Conservation (phyloP, 176 grass and related monocot genomes). For the Cocos nucifera region DNA sequence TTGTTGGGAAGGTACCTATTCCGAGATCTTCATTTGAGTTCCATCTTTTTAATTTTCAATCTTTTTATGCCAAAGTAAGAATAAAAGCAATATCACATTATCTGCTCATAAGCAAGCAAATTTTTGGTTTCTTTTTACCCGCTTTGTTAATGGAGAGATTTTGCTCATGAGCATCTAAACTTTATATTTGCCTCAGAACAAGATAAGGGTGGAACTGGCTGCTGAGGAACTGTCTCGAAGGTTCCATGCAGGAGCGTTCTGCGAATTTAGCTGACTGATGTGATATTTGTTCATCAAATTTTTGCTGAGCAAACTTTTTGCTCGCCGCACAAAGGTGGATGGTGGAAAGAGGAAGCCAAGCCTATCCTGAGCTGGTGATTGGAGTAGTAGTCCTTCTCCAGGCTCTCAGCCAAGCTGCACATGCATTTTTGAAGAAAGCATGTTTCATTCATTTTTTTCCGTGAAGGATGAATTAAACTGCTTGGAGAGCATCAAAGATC, state of each 20-base stretch:
- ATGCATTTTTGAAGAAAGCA: too few relatives aligned
- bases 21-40: neutral
- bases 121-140: neutral
- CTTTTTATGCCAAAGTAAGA: neutral
- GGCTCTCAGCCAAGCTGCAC: too few relatives aligned
- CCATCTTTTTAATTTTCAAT: too few relatives aligned
- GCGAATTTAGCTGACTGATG: constrained; percentile 38
- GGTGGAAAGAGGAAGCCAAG: too few relatives aligned
- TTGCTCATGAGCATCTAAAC: neutral
- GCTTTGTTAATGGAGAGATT: neutral
- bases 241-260: constrained; percentile 49
- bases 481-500: too few relatives aligned
- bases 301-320: neutral
- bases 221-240: constrained; percentile 20
- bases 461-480: too few relatives aligned
- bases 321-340: too few relatives aligned
- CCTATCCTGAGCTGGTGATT: too few relatives aligned
- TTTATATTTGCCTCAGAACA: constrained; percentile 41
- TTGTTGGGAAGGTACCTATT: constrained; percentile 75
- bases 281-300: neutral
- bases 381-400: too few relatives aligned
- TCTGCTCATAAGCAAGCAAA: neutral
- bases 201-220: constrained; percentile 36
- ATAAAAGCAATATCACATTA: too few relatives aligned
- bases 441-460: too few relatives aligned